Base-by-base conservation (phyloP, 306 rosid genomes). In the Lathyrus oleraceus region DNA sequence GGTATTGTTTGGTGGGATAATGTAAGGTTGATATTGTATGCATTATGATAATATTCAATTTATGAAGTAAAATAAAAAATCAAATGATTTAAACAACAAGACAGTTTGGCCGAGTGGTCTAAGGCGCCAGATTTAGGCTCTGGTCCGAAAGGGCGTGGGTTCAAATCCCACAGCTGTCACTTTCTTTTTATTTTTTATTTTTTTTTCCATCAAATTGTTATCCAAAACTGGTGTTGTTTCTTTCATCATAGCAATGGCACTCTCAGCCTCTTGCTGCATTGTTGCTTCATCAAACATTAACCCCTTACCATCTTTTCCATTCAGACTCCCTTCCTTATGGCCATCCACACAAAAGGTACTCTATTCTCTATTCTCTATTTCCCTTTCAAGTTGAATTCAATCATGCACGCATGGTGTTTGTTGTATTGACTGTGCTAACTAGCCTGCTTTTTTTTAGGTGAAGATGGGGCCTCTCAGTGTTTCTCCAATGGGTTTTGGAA, bases 121-220 rank as follows among this genome's bases (percentile, higher is more conserved):
- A 88, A 88, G 91, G 91, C 91, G 91, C 95, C 95, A 86, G 95
- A 86, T 88, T 88, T 88, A 88, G 95, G 95, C 95, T 88, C 91
- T 88, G 95, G 95, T 88, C 95, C 95, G 91, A 61, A 88, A 88
- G 91, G 95, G 95, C 95, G 91, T 88, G 89, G 91, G 95, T 88
- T 88, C 95, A 86, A 86, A 84, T 88, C 95, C 89, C 91, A 86
- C 95, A 88, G 95, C 95, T 88, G 85, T 81, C 85, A 81, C 0
- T 1, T 0, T 3, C 20, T 15, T 5, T 1, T 49, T 52, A 0
- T 45, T 12, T 20, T 0, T 20, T 6, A 2, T 5, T 5, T 23
- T 1, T 54, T 7, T 13, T 7, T 13, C 0, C 15, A 7, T 32
- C 12, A 3, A 40, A 48, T n/a, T 71, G 66, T 39, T 8, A 11